Evolutionary conservation across 1,139 yeast genomes (phyloP).

Genomic region (Candida sanyaensis): DNA sequence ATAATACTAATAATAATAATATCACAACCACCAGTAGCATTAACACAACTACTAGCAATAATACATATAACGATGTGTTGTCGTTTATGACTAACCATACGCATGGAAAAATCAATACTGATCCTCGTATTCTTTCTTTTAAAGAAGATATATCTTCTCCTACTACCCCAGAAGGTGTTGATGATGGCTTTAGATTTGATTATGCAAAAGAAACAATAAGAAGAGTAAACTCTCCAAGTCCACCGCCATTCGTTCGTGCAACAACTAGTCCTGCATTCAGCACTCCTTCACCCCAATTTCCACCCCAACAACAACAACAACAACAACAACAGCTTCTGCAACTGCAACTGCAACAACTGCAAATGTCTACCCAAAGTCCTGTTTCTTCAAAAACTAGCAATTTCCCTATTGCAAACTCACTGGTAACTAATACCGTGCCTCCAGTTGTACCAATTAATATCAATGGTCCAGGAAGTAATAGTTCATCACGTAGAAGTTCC

Average conservation of each 20-base stretch:
- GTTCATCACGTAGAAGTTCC: conserved; percentile 22
- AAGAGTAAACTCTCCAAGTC: conserved; percentile 15
- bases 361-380: background rate
- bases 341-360: background rate
- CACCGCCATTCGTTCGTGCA: conserved; percentile 13
- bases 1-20: background rate
- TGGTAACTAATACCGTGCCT: conserved; percentile 4
- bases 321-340: no score
- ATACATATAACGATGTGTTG: conserved; percentile 10
- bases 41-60: background rate
- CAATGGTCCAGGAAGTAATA: conserved; percentile 11
- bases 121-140: background rate
- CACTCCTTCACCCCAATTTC: conserved; percentile 10
- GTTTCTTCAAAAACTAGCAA: background rate
- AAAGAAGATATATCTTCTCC: conserved; percentile 9
- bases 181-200: conserved; percentile 12
- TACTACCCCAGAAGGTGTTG: conserved; percentile 9
- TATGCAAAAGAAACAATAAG: background rate
- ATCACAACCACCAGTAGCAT: background rate
- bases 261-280: conserved; percentile 1
- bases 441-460: conserved; percentile 24
- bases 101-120: conserved; percentile 3
- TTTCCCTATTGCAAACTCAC: conserved; percentile 1
- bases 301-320: background rate
- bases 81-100: conserved; percentile 10